Evolutionary conservation across 148 eudicot species (phyloP), one percentile per base, ranked within the genome.

Genomic region (Suaeda aralocaspica): DNA sequence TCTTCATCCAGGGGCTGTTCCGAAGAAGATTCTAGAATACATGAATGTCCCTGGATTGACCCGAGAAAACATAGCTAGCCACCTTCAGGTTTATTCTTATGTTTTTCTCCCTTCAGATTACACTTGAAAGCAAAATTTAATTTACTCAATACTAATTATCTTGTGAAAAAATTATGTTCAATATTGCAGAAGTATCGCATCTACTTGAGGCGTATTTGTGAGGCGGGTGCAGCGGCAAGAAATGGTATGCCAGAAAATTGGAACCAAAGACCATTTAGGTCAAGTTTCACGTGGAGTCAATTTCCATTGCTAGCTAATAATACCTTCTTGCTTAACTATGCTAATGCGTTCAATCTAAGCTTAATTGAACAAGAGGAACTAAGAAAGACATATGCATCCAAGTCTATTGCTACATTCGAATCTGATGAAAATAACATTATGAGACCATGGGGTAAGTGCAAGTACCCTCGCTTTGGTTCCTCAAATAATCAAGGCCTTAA

Each of bases 121-220:
- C n/a, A n/a, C n/a, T n/a, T n/a, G n/a, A n/a, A n/a, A n/a, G n/a
- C n/a, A n/a, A n/a, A n/a, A n/a, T n/a, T n/a, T n/a, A n/a, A n/a
- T n/a, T n/a, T n/a, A n/a, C n/a, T n/a, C n/a, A n/a, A n/a, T n/a
- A n/a, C n/a, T n/a, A n/a, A n/a, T n/a, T n/a, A n/a, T n/a, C n/a
- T n/a, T n/a, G n/a, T n/a, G n/a, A n/a, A 31, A 8, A 14, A 52
- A 8, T n/a, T 13, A 22, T 9, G 6, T 64, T 62, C 5, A 59
- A 33, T 70, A 26, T 59, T 49, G 60, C 76, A 77, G 80, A 77
- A 77, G 7, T 77, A 77, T 30, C 55, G 80, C 1, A 41, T 51
- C 1, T 59, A 66, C 39, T 0, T 66, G n/a, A 66, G n/a, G 26
- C 8, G 46, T 6, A 12, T 65, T 10, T n/a, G 13, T 9, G 80